phyloP scores from a whole-genome alignment of 306 rosid genomes.

The Mimosa bimucronata region DNA sequence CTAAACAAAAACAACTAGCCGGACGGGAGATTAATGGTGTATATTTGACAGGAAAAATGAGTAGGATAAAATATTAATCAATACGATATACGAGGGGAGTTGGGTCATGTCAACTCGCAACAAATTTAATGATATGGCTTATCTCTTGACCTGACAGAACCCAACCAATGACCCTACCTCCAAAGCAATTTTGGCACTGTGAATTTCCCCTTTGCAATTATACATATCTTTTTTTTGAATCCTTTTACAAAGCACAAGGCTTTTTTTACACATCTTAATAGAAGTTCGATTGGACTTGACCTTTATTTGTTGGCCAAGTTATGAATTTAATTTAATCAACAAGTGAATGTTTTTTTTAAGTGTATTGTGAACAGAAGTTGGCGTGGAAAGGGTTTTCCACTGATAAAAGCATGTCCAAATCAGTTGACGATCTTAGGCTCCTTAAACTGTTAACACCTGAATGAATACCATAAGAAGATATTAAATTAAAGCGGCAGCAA shows the following conservation, averaged over 20 bases:
- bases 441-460: neutral
- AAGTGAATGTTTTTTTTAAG: neutral
- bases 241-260: constrained; percentile 24
- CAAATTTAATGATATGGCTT: neutral
- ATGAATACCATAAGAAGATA: neutral
- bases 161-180: constrained; percentile 5
- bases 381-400: neutral
- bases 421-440: neutral
- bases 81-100: neutral
- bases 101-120: neutral
- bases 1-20: neutral
- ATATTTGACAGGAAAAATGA: neutral
- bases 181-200: constrained; percentile 8
- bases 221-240: neutral
- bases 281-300: constrained; percentile 11
- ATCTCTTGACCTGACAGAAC: constrained; percentile 8
- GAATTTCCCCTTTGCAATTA: constrained; percentile 8
- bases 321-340: neutral
- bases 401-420: neutral
- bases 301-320: neutral
- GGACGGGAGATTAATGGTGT: neutral
- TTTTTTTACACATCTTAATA: constrained; percentile 2
- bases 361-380: neutral
- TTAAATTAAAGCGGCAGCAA: neutral
- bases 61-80: neutral